Base-by-base conservation (phyloP, 139 green algal genomes). In the Chlorokybus atmophyticus region DNA sequence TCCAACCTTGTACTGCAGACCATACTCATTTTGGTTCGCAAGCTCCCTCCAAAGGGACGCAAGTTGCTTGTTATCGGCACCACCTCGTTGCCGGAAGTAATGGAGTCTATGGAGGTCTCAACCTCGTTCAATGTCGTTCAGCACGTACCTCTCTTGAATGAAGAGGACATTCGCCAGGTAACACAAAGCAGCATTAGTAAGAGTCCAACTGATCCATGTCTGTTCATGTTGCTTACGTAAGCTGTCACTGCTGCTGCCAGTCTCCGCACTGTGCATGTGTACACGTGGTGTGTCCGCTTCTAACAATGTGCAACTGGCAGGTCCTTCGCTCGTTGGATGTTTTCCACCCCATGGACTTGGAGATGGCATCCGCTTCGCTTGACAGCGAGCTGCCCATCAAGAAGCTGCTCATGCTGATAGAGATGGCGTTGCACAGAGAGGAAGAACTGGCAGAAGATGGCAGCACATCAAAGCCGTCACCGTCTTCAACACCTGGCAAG, bases 21-120 rank as follows among this genome's bases (percentile, higher is more conserved):
- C 44, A 70, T 98, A 49, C 75, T 97, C 42, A 86, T 95, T 62
- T 78, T 97, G 41, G 55, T 95, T 38, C 97, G 96, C 72, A 82
- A 83, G 52, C 64, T 69, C 57, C 91, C 91, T n/a, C 91, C 90
- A 0, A 35, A 78, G 31, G 87, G 88, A 0, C 63, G 79, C 29
- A 83, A 84, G 64, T 77, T 98, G 38, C 74, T 95, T 17, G 77
- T 96, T 29, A 66, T 96, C 1, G 90, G 71, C 47, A 88, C 80
- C 23, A 76, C 76, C 26, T 71, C 50, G 29, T 19, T 59, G n/a
- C 39, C 10, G 6, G 42, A 67, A 27, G 50, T 70, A 24, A 26
- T 81, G 60, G 52, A 68, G 39, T 50, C 40, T 21, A 62, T 81
- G 70, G 61, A 68, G 6, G 56, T 77, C 3, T 32, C 42, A 6